Evolutionary conservation across 495 filamentous ascomycete species (phyloP), one percentile per base, ranked within the genome.

Genomic region (Penicillium manginii): DNA sequence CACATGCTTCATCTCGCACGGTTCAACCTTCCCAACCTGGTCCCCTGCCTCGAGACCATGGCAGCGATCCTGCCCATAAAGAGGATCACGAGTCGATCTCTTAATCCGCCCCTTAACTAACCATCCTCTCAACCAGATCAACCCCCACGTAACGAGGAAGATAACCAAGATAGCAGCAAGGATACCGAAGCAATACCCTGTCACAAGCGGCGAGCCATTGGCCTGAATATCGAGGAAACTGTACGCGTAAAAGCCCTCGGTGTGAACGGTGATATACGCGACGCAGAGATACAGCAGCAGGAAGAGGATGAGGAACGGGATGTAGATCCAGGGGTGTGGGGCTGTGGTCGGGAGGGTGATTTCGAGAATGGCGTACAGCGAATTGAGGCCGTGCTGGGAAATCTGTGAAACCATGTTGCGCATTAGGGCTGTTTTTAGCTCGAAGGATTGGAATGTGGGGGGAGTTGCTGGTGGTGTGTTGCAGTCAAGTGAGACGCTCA

Each of bases 331-430:
- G 2, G 71, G 76, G 26, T 86, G 86, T 1, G 83, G 80, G 1
- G 83, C 80, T 6, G 76, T 73, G 4, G 86, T 84, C 2, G 90
- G 74, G 23, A 94, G 60, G 40, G 88, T 11, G 61, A 93, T 81
- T 74, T 96, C 91, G 60, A 91, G 77, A 19, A 90, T 64, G 2
- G 87, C 89, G 67, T 87, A 93, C 33, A 82, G 58, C 50, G 79
- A 81, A 76, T 94, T 94, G 18, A 96, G 74, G 39, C 73, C 82
- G 71, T 96, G 91, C 67, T 87, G 80, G 53, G 88, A 90, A 66
- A 91, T 75, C 82, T 84, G 52, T 43, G 40, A 9, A 43, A 43
- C 15, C 12, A 43, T 39, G 35, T 17, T 43, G 40, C 40, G 40
- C 40, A 19, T 43, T 43, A 43, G 40, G 40, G 40, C 40, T 43